Percentiles rank a stretch among this genome's conserved stretches.
Evolutionary conservation across 2,329 filamentous ascomycete species (phyloP).

Genomic region (Monilinia polystroma): DNA sequence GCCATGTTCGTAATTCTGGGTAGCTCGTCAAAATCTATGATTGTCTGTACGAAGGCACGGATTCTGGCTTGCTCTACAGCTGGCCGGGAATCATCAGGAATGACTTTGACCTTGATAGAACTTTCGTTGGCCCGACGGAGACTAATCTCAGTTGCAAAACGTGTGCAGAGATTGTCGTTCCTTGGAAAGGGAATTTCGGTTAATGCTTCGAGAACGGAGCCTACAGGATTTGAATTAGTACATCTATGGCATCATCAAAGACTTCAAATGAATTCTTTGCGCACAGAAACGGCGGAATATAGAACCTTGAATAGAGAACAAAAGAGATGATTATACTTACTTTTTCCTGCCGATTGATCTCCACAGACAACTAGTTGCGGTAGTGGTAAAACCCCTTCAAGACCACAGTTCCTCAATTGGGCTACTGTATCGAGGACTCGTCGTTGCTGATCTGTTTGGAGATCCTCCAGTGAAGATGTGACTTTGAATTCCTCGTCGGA

Average conservation of each 20-base stretch:
- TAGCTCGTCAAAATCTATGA: slow-evolving; percentile 35
- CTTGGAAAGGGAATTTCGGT: slow-evolving; percentile 61
- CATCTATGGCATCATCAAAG: not conserved
- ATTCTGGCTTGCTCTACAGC: slow-evolving; percentile 50
- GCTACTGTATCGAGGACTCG: slow-evolving; percentile 58
- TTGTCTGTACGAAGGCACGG: slow-evolving; percentile 35
- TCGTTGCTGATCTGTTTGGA: slow-evolving; percentile 51
- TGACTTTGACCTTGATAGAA: slow-evolving; percentile 55
- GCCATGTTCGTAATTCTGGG: slow-evolving; percentile 37
- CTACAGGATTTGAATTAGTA: not conserved
- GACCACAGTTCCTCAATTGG: slow-evolving; percentile 53
- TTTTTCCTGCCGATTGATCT: slow-evolving; percentile 64
- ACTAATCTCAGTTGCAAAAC: slow-evolving; percentile 53
- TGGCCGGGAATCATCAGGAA: slow-evolving; percentile 51
- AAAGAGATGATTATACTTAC: not conserved
- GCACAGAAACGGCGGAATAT: too few species aligned
- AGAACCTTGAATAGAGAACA: too few species aligned
- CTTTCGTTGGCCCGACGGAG: slow-evolving; percentile 41
- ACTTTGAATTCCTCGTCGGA: slow-evolving; percentile 4
- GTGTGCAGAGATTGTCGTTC: slow-evolving; percentile 59
- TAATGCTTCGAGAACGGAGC: slow-evolving; percentile 62
- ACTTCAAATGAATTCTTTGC: not conserved
- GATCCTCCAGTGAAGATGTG: slow-evolving; percentile 31
- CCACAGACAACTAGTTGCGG: slow-evolving; percentile 65
- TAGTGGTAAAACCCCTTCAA: slow-evolving; percentile 51